Evolutionary conservation across 148 eudicot genomes (phyloP).

Genomic region (Polygonum aviculare): DNA sequence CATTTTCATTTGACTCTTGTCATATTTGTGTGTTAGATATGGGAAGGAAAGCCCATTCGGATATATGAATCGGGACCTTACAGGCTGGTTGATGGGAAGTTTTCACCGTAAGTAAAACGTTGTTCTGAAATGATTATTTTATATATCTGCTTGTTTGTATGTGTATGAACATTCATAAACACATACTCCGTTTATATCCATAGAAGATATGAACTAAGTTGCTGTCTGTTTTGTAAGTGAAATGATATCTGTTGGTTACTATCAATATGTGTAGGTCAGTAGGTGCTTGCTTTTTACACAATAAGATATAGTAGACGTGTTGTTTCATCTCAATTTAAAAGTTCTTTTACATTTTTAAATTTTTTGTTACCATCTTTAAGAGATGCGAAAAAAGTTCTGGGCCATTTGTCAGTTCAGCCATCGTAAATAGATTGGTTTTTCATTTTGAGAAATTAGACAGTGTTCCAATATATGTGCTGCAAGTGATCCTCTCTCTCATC

Average conservation of each 20-base stretch:
- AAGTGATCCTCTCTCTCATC: not conserved
- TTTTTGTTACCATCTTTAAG: not conserved
- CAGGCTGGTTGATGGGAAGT: conserved; percentile 94
- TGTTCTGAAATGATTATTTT: conserved; percentile 1
- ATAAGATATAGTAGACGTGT: not conserved
- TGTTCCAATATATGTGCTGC: not conserved
- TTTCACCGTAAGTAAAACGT: conserved; percentile 79
- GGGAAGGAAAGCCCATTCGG: conserved; percentile 96
- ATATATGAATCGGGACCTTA: conserved; percentile 73
- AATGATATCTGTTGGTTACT: not conserved
- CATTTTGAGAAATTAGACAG: not conserved
- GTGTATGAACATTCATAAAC: not conserved
- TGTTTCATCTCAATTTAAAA: not conserved
- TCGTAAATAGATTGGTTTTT: not conserved
- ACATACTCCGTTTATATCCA: not conserved
- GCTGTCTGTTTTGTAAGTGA: not conserved
- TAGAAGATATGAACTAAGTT: not conserved
- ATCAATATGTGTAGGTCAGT: not conserved
- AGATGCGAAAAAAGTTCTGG: not conserved
- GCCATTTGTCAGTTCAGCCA: not conserved
- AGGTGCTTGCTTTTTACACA: not conserved
- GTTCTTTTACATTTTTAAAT: not conserved
- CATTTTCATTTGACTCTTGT: conserved; percentile 11
- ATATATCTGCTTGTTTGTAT: not conserved
- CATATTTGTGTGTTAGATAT: conserved; percentile 48